Base-by-base conservation (phyloP, 2,329 filamentous ascomycete species). In the Penicillium sp. region DNA sequence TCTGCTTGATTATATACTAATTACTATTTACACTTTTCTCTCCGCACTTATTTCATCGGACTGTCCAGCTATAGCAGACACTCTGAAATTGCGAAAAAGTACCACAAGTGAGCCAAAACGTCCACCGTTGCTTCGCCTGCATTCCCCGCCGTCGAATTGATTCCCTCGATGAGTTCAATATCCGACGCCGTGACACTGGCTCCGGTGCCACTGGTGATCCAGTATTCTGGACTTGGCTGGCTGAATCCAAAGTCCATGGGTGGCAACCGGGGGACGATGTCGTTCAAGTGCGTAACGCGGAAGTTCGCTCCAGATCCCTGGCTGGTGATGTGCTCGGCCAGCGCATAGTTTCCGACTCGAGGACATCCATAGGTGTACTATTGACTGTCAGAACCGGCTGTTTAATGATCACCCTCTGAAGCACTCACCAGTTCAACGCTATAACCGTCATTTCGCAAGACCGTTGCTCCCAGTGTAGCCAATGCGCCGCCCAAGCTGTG, bases 401-500 rank as follows among this genome's bases (percentile, higher is more conserved):
- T n/a, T n/a, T n/a, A n/a, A n/a, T n/a, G n/a, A n/a, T 12, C 13
- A 17, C 21, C 6, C 13, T 28, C 28, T 44, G 6, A 26, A 4
- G 10, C 58, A 57, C 66, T 72, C 39, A 73, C 75, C 51, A 77
- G 61, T 0, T 54, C 54, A n/a, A n/a, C n/a, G n/a, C n/a, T n/a
- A 24, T 66, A 67, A 3, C 74, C 73, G 2, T 61, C 61, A 37
- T 68, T 69, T 10, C 75, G 66, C 33, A 79, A 56, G 0, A 69
- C 70, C 2, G 69, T 71, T 0, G 74, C 73, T 1, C 71, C 75
- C 6, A 79, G 54, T 2, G 64, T 69, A 2, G 75, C 76, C n/a
- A 79, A 54, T 1, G 77, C 77, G 40, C 65, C 77, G 3, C 77
- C 77, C 5, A 78, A 69, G 48, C 71, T 75, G 57, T 79, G 77